These are phyloP conservation scores for Aspergillus pseudoviridinutans DNA, from an alignment of 2,329 filamentous ascomycete genomes.

Conservation along the genomic window DNA sequence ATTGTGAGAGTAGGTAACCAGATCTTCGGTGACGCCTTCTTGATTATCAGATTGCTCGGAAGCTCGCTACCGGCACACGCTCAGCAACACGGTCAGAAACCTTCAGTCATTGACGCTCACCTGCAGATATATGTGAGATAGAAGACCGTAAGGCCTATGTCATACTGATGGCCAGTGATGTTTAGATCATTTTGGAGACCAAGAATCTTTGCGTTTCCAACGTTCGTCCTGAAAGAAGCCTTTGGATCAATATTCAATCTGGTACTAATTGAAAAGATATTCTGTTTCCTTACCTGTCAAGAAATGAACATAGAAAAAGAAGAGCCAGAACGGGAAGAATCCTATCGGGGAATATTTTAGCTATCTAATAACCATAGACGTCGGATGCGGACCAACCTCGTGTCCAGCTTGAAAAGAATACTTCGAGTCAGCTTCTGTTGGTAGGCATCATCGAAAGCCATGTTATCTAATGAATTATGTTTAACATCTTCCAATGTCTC, in stretches of 20 bases:
- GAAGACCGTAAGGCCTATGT: slow-evolving; percentile 60
- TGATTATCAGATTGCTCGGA: slow-evolving; percentile 61
- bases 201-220: slow-evolving; percentile 66
- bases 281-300: slow-evolving; percentile 40
- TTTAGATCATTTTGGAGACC: slow-evolving; percentile 56
- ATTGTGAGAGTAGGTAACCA: slow-evolving; percentile 58
- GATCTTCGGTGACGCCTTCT: slow-evolving; percentile 56
- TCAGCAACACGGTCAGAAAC: background rate
- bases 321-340: slow-evolving; percentile 61
- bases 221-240: slow-evolving; percentile 55
- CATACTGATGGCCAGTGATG: slow-evolving; percentile 61
- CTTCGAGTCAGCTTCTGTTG: slow-evolving; percentile 36
- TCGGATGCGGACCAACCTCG: slow-evolving; percentile 36
- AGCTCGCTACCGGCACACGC: slow-evolving; percentile 48
- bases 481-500: slow-evolving; percentile 22
- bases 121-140: slow-evolving; percentile 58
- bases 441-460: slow-evolving; percentile 12
- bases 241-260: background rate
- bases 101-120: slow-evolving; percentile 28
- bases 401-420: slow-evolving; percentile 53
- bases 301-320: slow-evolving; percentile 62
- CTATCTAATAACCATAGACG: background rate
- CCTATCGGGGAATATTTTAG: slow-evolving; percentile 33
- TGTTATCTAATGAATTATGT: slow-evolving; percentile 8
- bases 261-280: background rate